Conservation (phyloP, 2,329 filamentous ascomycete genomes). For the Xylariaceae sp. region DNA sequence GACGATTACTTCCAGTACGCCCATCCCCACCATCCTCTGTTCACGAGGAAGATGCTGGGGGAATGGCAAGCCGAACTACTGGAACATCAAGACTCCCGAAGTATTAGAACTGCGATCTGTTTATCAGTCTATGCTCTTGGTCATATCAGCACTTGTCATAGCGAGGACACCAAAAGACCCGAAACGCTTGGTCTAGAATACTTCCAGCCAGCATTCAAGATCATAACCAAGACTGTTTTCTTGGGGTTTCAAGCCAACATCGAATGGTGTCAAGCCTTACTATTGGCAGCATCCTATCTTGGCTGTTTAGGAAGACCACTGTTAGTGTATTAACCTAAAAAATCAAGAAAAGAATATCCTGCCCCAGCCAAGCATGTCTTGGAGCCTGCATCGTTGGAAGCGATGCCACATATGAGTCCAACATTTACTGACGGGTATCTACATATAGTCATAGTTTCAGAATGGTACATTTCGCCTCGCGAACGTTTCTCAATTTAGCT, state of each 20-base stretch:
- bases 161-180: constrained; percentile 18
- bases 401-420: background rate
- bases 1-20: constrained; percentile 35
- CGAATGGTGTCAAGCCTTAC: constrained; percentile 33
- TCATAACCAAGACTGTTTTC: constrained; percentile 32
- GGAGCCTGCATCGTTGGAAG: background rate
- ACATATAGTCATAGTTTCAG: constrained; percentile 35
- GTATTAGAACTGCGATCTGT: constrained; percentile 34
- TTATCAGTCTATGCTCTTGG: constrained; percentile 38
- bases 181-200: constrained; percentile 32
- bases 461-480: constrained; percentile 34
- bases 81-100: constrained; percentile 24
- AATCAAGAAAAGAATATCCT: background rate
- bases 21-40: constrained; percentile 37
- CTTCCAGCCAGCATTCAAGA: constrained; percentile 36
- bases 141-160: constrained; percentile 21
- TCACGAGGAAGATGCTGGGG: constrained; percentile 29
- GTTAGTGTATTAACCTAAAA: constrained; percentile 1
- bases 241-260: constrained; percentile 35
- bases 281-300: constrained; percentile 39
- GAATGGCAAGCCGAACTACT: constrained; percentile 29
- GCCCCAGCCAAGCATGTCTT: background rate
- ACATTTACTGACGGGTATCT: constrained; percentile 4
- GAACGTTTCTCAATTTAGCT: constrained; percentile 30
- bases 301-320: constrained; percentile 36